Conservation (phyloP, 2,329 filamentous ascomycete genomes). For the Aspergillus texensis region DNA sequence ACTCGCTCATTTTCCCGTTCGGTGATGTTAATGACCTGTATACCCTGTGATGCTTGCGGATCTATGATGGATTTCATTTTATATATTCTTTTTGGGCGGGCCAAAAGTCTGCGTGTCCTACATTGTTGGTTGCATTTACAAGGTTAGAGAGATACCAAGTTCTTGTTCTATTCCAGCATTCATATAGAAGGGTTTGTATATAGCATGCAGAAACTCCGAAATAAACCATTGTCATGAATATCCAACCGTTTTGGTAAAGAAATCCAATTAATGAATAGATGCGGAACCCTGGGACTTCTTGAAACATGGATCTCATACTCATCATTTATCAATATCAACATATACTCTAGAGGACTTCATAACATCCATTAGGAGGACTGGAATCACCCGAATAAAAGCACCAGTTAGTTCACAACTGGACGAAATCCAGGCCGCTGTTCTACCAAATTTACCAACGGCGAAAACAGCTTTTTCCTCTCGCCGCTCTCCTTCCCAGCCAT, state of each 20-base stretch:
- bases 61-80: background rate
- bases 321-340: background rate
- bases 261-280: background rate
- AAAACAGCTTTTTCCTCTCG: background rate
- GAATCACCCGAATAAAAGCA: background rate
- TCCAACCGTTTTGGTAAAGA: background rate
- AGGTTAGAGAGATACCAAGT: constrained; percentile 22
- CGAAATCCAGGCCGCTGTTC: background rate
- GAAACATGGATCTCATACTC: background rate
- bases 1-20: background rate
- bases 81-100: background rate
- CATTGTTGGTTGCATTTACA: constrained; percentile 11
- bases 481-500: background rate
- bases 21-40: constrained; percentile 21
- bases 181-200: background rate
- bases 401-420: background rate
- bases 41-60: constrained; percentile 18
- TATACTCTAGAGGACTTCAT: background rate
- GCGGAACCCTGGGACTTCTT: background rate
- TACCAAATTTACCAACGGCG: background rate
- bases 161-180: background rate
- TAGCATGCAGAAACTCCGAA: background rate
- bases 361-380: no score
- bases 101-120: background rate
- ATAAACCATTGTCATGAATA: background rate